Evolutionary conservation across 1,139 yeast genomes (phyloP).

Genomic region (Arxiozyma slooffiae): DNA sequence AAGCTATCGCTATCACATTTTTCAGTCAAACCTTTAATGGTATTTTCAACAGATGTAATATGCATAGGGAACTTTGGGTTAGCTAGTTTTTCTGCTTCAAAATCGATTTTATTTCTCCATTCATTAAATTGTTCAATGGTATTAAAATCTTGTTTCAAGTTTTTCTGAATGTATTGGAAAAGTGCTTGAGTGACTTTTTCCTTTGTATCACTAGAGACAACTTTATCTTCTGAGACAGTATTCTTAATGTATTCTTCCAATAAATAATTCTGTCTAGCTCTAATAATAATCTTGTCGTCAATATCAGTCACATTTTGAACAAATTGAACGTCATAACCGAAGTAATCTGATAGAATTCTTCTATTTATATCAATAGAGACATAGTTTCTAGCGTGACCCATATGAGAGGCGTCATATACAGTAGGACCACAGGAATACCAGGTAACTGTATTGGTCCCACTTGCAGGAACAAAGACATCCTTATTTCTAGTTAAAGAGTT

Average conservation of each 20-base stretch:
- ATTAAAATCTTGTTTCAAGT: conserved; percentile 36
- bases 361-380: conserved; percentile 90
- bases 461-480: conserved; percentile 60
- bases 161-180: conserved; percentile 43
- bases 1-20: conserved; percentile 33
- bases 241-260: conserved; percentile 48
- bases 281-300: conserved; percentile 89
- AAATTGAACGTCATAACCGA: conserved; percentile 76
- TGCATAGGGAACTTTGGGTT: conserved; percentile 86
- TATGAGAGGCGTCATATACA: conserved; percentile 91
- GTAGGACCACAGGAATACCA: conserved; percentile 99
- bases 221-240: conserved; percentile 12
- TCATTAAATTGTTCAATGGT: conserved; percentile 34
- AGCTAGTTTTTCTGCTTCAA: conserved; percentile 40
- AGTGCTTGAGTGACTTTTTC: conserved; percentile 39
- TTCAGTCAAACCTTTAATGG: conserved; percentile 38
- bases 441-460: conserved; percentile 49
- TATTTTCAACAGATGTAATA: conserved; percentile 51
- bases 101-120: conserved; percentile 47
- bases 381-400: conserved; percentile 99
- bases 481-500: conserved; percentile 80
- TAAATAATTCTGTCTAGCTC: conserved; percentile 83
- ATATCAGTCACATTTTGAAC: conserved; percentile 96
- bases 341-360: conserved; percentile 77
- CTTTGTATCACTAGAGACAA: conserved; percentile 27